A percentile compares a stretch with the other conserved stretches of the same genome.
Evolutionary conservation across 2,329 filamentous ascomycete species (phyloP).

Genomic region (Fusarium sp.): DNA sequence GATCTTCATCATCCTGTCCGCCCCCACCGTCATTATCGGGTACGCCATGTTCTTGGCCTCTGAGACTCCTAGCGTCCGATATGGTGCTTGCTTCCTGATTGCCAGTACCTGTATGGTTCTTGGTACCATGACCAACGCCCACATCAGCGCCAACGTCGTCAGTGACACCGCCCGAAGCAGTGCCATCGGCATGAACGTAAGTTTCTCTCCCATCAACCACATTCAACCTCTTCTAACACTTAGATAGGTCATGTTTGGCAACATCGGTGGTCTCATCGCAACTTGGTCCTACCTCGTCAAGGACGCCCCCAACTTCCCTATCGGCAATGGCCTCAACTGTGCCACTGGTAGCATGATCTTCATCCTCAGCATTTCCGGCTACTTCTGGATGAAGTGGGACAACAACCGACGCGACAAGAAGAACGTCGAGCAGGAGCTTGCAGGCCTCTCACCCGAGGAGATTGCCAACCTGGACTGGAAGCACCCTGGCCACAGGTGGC

Average conservation of each 20-base stretch:
- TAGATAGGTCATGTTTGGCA: slow-evolving; percentile 44
- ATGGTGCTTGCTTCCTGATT: slow-evolving; percentile 73
- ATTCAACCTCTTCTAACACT: not conserved
- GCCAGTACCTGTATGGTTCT: slow-evolving; percentile 68
- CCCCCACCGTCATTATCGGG: slow-evolving; percentile 69
- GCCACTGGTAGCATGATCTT: slow-evolving; percentile 68
- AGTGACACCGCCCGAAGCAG: slow-evolving; percentile 72
- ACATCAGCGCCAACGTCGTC: slow-evolving; percentile 72
- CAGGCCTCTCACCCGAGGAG: slow-evolving; percentile 63
- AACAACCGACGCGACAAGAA: slow-evolving; percentile 68
- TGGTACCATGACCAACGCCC: slow-evolving; percentile 70
- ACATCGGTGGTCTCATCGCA: slow-evolving; percentile 71
- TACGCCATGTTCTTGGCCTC: slow-evolving; percentile 73
- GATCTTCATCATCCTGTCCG: slow-evolving; percentile 64
- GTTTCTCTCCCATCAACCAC: not conserved
- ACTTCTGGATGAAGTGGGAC: slow-evolving; percentile 70
- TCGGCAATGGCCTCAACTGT: slow-evolving; percentile 73
- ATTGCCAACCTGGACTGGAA: slow-evolving; percentile 73
- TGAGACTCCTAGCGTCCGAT: slow-evolving; percentile 58
- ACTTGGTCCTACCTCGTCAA: slow-evolving; percentile 73
- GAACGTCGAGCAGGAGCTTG: slow-evolving; percentile 66
- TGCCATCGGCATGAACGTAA: slow-evolving; percentile 62
- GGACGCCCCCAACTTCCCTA: slow-evolving; percentile 72
- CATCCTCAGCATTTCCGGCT: slow-evolving; percentile 58
- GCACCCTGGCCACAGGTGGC: slow-evolving; percentile 75